Conservation (phyloP, 805 yeast species). For the Tetrapisispora namnaoensis region DNA sequence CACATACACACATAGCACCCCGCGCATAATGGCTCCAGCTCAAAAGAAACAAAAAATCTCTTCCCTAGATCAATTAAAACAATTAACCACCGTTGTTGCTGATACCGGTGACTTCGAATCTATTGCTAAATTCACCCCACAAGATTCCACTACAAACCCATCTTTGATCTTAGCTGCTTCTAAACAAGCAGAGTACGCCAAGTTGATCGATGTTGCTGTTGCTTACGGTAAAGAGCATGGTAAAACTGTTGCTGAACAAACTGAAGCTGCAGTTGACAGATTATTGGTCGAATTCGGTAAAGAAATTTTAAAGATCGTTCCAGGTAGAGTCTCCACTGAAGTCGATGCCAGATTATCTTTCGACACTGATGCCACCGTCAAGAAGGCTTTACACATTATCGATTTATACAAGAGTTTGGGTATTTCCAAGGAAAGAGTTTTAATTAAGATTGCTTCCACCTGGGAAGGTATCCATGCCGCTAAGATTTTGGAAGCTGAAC, state of each 20-base stretch:
- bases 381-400: slow-evolving; percentile 88
- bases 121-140: slow-evolving; percentile 96
- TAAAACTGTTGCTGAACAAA: slow-evolving; percentile 45
- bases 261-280: slow-evolving; percentile 78
- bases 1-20: background rate
- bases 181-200: slow-evolving; percentile 79
- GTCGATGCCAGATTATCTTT: slow-evolving; percentile 97
- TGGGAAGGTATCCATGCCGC: slow-evolving; percentile 99
- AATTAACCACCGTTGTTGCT: slow-evolving; percentile 95
- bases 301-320: slow-evolving; percentile 86
- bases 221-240: slow-evolving; percentile 67
- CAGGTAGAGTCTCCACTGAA: slow-evolving; percentile 98
- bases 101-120: slow-evolving; percentile 99
- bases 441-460: slow-evolving; percentile 95
- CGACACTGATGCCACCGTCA: slow-evolving; percentile 86
- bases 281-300: slow-evolving; percentile 93
- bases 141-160: slow-evolving; percentile 99
- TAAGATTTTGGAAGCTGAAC: slow-evolving; percentile 79
- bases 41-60: slow-evolving; percentile 31
- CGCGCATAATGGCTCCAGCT: slow-evolving; percentile 3
- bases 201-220: slow-evolving; percentile 84
- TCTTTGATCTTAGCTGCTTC: slow-evolving; percentile 94
- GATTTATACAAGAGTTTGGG: slow-evolving; percentile 78
- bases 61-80: slow-evolving; percentile 83
- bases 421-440: slow-evolving; percentile 77